A percentile compares a stretch with the other conserved stretches of the same genome.
phyloP scores from a whole-genome alignment of 345 rosid species.

The Fremontodendron californicum region DNA sequence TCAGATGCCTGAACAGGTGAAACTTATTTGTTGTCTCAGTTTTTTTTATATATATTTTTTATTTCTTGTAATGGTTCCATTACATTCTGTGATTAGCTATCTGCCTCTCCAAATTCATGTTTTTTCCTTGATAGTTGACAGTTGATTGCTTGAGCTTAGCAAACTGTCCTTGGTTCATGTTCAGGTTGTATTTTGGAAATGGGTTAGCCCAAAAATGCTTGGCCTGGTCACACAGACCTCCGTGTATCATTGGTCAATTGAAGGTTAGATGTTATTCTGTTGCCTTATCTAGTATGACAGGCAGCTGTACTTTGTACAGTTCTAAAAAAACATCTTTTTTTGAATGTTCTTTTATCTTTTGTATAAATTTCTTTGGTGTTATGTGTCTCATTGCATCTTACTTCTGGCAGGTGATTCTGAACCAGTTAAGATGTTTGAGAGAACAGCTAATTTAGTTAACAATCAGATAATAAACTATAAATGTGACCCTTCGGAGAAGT shows the following conservation, averaged over 20 bases:
- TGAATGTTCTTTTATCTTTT: neutral
- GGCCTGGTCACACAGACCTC: conserved; percentile 88
- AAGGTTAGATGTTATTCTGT: conserved; percentile 49
- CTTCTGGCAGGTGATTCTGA: conserved; percentile 76
- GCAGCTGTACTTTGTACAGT: neutral
- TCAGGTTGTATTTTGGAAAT: conserved; percentile 97
- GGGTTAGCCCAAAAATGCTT: conserved; percentile 91
- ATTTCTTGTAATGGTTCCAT: conserved; percentile 2
- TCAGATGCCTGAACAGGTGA: conserved; percentile 99
- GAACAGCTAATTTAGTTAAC: conserved; percentile 86
- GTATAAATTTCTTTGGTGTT: neutral
- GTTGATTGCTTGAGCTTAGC: conserved; percentile 1
- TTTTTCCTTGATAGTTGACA: neutral
- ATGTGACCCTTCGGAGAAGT: conserved; percentile 92
- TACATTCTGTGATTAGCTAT: neutral
- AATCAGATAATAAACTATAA: conserved; percentile 96
- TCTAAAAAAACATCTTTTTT: neutral
- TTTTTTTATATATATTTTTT: neutral
- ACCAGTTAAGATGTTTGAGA: conserved; percentile 94
- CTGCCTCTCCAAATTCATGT: neutral
- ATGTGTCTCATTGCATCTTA: conserved; percentile 9
- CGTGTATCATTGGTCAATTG: conserved; percentile 97
- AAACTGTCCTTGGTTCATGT: conserved; percentile 13
- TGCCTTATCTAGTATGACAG: conserved; percentile 12
- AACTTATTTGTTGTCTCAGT: conserved; percentile 3